Evolutionary conservation across 1,284 basidiomycete genomes (phyloP).

Genomic region (Grifola frondosa): DNA sequence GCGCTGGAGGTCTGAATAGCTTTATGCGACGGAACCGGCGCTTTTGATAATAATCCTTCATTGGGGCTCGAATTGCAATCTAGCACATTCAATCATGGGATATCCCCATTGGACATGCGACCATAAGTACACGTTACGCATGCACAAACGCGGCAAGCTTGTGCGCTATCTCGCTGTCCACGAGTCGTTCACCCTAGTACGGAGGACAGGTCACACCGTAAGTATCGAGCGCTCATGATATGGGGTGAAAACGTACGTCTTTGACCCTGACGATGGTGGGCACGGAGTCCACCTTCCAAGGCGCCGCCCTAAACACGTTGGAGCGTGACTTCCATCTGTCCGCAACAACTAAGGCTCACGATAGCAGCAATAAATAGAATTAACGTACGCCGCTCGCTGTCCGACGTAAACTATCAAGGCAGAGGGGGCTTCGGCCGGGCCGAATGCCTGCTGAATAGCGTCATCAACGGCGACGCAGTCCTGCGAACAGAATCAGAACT

Average conservation of each 20-base stretch:
- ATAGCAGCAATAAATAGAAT: conserved; percentile 5
- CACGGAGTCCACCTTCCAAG: conserved; percentile 64
- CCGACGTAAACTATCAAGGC: conserved; percentile 77
- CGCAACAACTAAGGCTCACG: conserved; percentile 1
- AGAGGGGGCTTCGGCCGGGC: conserved; percentile 49
- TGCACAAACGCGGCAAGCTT: conserved; percentile 18
- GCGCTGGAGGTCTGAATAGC: too few relatives aligned
- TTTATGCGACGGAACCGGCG: too few relatives aligned
- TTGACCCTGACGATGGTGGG: conserved; percentile 75
- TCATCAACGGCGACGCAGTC: conserved; percentile 73
- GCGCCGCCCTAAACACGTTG: conserved; percentile 63
- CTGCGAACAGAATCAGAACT: conserved; percentile 38
- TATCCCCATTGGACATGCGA: conserved; percentile 7
- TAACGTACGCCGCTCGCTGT: conserved; percentile 59
- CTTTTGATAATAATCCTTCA: too few relatives aligned
- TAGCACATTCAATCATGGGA: too few relatives aligned
- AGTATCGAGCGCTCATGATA: conserved; percentile 6
- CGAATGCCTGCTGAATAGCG: conserved; percentile 58
- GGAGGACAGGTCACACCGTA: conserved; percentile 1
- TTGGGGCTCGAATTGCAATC: too few relatives aligned
- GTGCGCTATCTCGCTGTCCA: conserved; percentile 40
- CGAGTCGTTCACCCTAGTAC: conserved; percentile 50
- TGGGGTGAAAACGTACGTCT: conserved; percentile 47
- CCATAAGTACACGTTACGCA: conserved; percentile 5
- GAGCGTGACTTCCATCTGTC: conserved; percentile 65